These are phyloP conservation scores for Nannochloropsis oceanica DNA, from an alignment of 108 stramenopile species.

Conservation along the genomic window DNA sequence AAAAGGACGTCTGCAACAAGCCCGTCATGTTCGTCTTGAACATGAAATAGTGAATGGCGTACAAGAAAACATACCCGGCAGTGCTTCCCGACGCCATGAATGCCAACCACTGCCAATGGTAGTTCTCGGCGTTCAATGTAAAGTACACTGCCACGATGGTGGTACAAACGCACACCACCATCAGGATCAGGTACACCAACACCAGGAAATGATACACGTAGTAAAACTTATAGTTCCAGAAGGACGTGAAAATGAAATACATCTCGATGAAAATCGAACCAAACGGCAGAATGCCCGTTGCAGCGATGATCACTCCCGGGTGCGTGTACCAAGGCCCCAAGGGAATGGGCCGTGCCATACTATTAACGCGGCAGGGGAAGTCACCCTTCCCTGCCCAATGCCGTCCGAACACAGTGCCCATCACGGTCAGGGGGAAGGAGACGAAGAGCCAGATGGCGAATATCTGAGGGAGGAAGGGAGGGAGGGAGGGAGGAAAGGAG, in stretches of 20 bases:
- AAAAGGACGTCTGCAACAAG: constrained; percentile 76
- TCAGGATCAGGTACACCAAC: constrained; percentile 81
- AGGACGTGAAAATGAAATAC: constrained; percentile 40
- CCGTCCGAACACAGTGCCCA: constrained; percentile 80
- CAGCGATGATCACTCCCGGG: constrained; percentile 62
- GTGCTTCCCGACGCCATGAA: constrained; percentile 76
- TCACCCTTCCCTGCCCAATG: constrained; percentile 48
- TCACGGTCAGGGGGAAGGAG: constrained; percentile 73
- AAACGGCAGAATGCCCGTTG: constrained; percentile 79
- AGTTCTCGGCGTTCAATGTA: constrained; percentile 87
- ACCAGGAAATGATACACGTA: constrained; percentile 95
- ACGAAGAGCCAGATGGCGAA: constrained; percentile 82
- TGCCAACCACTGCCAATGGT: constrained; percentile 96
- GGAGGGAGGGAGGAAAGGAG: too few species aligned
- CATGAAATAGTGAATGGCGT: constrained; percentile 87
- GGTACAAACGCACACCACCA: constrained; percentile 83
- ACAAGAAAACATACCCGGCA: constrained; percentile 83
- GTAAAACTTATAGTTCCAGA: constrained; percentile 85
- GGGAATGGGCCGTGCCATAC: constrained; percentile 84
- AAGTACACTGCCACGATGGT: constrained; percentile 94
- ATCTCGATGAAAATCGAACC: constrained; percentile 96
- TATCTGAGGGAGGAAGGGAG: constrained; percentile 18
- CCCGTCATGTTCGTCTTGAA: constrained; percentile 96
- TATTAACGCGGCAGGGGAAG: constrained; percentile 92
- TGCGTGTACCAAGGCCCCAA: constrained; percentile 59